phyloP scores from a whole-genome alignment of 2,329 filamentous ascomycete genomes.

The Epicoccum nigrum region DNA sequence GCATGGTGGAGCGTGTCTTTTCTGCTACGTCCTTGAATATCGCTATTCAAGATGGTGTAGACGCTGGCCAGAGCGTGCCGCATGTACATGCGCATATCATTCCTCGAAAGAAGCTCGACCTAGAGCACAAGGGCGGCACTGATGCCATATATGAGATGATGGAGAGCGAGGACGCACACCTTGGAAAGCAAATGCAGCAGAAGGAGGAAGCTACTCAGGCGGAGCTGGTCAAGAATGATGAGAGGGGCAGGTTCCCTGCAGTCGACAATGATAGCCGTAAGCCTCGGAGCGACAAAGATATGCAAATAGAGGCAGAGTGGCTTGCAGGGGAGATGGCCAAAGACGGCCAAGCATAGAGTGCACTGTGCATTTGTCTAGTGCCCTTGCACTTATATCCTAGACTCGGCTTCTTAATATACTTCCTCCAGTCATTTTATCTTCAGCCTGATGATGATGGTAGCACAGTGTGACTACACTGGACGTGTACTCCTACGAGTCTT shows the following conservation, averaged over 20 bases:
- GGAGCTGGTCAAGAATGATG: constrained; percentile 32
- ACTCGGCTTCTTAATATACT: no score
- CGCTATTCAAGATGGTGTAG: constrained; percentile 89
- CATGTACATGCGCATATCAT: constrained; percentile 96
- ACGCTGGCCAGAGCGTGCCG: constrained; percentile 90
- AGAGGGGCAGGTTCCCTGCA: constrained; percentile 66
- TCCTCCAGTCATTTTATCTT: no score
- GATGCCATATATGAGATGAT: constrained; percentile 84
- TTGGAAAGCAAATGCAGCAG: constrained; percentile 73
- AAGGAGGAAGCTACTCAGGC: constrained; percentile 51
- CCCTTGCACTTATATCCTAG: no score
- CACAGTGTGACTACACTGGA: no score
- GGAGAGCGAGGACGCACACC: constrained; percentile 83
- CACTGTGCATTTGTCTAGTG: no score
- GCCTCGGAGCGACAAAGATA: constrained; percentile 73
- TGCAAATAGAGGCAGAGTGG: constrained; percentile 76
- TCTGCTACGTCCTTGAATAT: constrained; percentile 83
- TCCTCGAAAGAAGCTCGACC: constrained; percentile 67
- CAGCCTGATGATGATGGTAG: no score
- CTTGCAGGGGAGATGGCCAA: constrained; percentile 64
- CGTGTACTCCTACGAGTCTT: no score
- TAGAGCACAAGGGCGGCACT: constrained; percentile 62
- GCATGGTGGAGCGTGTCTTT: constrained; percentile 70
- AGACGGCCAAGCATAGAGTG: constrained; percentile 36
- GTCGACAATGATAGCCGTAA: constrained; percentile 70